A percentile compares a stretch with the other conserved stretches of the same genome.
Conservation (phyloP, 805 yeast genomes). For the Candida coleopterorum region DNA sequence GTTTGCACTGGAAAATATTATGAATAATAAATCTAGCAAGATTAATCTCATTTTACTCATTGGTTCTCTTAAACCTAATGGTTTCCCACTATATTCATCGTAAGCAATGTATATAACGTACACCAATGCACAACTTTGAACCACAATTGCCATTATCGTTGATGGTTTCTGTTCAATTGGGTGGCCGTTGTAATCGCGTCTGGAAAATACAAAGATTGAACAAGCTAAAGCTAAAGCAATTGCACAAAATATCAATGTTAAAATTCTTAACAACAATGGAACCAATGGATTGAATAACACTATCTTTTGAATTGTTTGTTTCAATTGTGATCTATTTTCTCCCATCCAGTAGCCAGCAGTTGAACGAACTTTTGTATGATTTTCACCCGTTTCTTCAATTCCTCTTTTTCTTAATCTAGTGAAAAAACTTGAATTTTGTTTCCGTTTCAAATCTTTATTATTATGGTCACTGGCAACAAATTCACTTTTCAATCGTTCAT, state of each 20-base stretch:
- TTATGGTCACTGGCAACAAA: slow-evolving; percentile 6
- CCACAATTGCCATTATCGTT: slow-evolving; percentile 87
- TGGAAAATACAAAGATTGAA: slow-evolving; percentile 45
- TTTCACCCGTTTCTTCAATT: slow-evolving; percentile 16
- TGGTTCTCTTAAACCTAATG: slow-evolving; percentile 85
- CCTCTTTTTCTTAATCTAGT: slow-evolving; percentile 2
- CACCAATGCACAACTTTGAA: slow-evolving; percentile 70
- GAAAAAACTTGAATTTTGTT: not conserved
- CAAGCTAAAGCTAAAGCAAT: slow-evolving; percentile 71
- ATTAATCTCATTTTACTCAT: slow-evolving; percentile 76
- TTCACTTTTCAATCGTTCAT: slow-evolving; percentile 47
- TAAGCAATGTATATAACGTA: slow-evolving; percentile 78
- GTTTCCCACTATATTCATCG: slow-evolving; percentile 91
- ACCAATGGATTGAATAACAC: slow-evolving; percentile 74
- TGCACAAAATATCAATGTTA: slow-evolving; percentile 47
- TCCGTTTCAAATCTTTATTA: too few relatives aligned
- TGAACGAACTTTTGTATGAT: slow-evolving; percentile 40
- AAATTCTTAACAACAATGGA: slow-evolving; percentile 66
- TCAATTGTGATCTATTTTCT: slow-evolving; percentile 58
- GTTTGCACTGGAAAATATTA: slow-evolving; percentile 86
- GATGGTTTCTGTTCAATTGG: slow-evolving; percentile 72
- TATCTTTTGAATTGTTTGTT: slow-evolving; percentile 54
- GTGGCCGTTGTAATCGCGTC: slow-evolving; percentile 25
- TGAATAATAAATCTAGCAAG: slow-evolving; percentile 77
- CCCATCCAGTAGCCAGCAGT: slow-evolving; percentile 68